These are phyloP conservation scores for Pilatotrama ljubarskyi DNA, from an alignment of 768 basidiomycete genomes.

Conservation along the genomic window DNA sequence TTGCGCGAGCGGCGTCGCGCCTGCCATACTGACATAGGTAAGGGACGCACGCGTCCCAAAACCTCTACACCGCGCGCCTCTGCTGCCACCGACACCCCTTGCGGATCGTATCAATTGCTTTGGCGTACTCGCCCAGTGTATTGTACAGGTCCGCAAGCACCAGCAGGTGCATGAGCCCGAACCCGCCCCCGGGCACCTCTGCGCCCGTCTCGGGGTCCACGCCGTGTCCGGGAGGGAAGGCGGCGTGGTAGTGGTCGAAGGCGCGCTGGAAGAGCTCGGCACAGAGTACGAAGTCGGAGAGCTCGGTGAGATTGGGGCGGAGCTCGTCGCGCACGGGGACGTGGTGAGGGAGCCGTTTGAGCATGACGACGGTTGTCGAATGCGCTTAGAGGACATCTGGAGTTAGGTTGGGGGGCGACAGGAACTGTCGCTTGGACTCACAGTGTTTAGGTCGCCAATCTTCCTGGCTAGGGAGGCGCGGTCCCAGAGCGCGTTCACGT, in stretches of 20 bases:
- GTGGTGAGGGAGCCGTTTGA: conserved; percentile 78
- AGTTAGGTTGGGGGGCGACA: neutral
- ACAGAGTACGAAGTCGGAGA: conserved; percentile 65
- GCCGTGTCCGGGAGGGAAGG: conserved; percentile 52
- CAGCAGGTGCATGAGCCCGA: conserved; percentile 69
- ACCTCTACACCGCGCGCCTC: conserved; percentile 65
- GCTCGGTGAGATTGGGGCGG: conserved; percentile 72
- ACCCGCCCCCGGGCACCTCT: conserved; percentile 38
- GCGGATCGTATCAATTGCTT: conserved; percentile 67
- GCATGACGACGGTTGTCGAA: conserved; percentile 64
- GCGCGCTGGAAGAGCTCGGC: conserved; percentile 70
- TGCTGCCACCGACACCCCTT: conserved; percentile 88
- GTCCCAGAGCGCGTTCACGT: conserved; percentile 89
- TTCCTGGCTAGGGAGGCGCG: conserved; percentile 79
- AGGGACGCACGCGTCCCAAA: conserved; percentile 81
- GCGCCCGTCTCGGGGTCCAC: conserved; percentile 26
- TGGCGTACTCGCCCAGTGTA: conserved; percentile 63
- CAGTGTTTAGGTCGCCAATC: conserved; percentile 67
- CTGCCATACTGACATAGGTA: conserved; percentile 79
- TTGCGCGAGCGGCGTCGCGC: conserved; percentile 69
- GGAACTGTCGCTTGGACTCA: conserved; percentile 32
- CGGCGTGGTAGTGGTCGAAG: conserved; percentile 62
- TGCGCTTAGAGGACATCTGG: conserved; percentile 44
- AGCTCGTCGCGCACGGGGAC: conserved; percentile 77
- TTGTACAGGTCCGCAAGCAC: conserved; percentile 86